Evolutionary conservation across 2,329 filamentous ascomycete species (phyloP), one percentile per base, ranked within the genome.

Genomic region (Botrytis tulipae): DNA sequence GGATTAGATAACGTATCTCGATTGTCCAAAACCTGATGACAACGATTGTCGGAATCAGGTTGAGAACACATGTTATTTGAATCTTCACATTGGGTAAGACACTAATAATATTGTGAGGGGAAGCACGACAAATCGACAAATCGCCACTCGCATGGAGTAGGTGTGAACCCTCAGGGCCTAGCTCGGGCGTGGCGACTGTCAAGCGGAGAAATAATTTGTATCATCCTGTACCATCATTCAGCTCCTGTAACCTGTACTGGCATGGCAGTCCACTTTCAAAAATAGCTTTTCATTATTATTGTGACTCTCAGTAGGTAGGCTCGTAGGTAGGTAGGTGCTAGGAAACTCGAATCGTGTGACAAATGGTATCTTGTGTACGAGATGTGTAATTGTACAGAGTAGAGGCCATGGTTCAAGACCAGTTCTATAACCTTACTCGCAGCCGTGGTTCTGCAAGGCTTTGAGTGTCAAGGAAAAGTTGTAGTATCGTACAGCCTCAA

Each of bases 141-240:
- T 60, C 61, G 18, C 29, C 9, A 46, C n/a, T 65, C 62, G 46
- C 62, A 66, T 66, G 63, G 44, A 51, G 63, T 32, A 35, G 44
- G 10, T 51, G 32, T 51, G 32, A 51, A 67, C 63, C 63, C 44
- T 51, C 29, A 67, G 35, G 65, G 65, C 25, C 48, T 42, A 68
- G 65, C 48, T 68, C 65, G 35, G 65, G 65, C 65, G 48, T 40
- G 65, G 16, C 25, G 32, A 54, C 35, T 68, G 16, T 29, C 25
- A 40, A 54, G 65, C 65, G 65, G 65, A 68, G 65, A 68, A 68
- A 67, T 66, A 48, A n/a, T 51, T 66, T 35, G 63, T 37, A 37
- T 66, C 44, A 37, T 51, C 32, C 48, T 51, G 48, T 51, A n/a
- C 48, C 1, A 51, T 51, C 48, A 51, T n/a, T 51, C 44, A 51